A percentile compares a stretch with the other conserved stretches of the same genome.
These are phyloP conservation scores for Coelastrella sp. DNA, from an alignment of 139 green algal genomes.

Conservation along the genomic window DNA sequence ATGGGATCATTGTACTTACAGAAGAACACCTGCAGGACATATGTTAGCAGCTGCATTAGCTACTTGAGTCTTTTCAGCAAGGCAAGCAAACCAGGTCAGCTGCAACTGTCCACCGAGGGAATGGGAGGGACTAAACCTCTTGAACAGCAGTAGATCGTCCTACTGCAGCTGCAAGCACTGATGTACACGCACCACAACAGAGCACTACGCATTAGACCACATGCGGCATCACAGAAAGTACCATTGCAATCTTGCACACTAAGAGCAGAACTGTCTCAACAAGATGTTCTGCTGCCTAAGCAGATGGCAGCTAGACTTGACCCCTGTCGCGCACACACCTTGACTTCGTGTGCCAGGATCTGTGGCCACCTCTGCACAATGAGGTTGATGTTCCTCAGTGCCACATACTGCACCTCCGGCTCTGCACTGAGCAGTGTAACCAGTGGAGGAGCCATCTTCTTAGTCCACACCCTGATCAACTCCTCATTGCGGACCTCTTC, in stretches of 20 bases:
- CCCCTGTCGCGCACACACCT: constrained; percentile 69
- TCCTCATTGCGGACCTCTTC: constrained; percentile 80
- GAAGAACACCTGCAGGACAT: constrained; percentile 93
- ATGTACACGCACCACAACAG: too few relatives aligned
- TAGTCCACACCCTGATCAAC: constrained; percentile 74
- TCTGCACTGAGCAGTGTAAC: constrained; percentile 97
- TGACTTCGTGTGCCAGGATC: constrained; percentile 94
- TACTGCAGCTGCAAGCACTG: too few relatives aligned
- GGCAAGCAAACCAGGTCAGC: too few relatives aligned
- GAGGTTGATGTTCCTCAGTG: constrained; percentile 97
- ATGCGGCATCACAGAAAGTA: too few relatives aligned
- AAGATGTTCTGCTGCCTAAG: background rate
- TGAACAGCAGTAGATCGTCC: too few relatives aligned
- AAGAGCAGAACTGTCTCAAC: too few relatives aligned
- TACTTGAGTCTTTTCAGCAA: too few relatives aligned
- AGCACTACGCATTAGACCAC: too few relatives aligned
- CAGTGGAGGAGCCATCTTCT: constrained; percentile 97
- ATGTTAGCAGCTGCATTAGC: too few relatives aligned
- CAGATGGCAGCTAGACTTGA: background rate
- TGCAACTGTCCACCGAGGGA: too few relatives aligned
- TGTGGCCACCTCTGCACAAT: constrained; percentile 91
- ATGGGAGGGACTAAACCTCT: too few relatives aligned
- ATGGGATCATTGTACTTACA: constrained; percentile 99
- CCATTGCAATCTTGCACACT: too few relatives aligned
- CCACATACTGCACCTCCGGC: constrained; percentile 98